Evolutionary conservation across 2,329 filamentous ascomycete genomes (phyloP), one percentile per base, ranked within the genome.

Genomic region (Massarina eburnea): DNA sequence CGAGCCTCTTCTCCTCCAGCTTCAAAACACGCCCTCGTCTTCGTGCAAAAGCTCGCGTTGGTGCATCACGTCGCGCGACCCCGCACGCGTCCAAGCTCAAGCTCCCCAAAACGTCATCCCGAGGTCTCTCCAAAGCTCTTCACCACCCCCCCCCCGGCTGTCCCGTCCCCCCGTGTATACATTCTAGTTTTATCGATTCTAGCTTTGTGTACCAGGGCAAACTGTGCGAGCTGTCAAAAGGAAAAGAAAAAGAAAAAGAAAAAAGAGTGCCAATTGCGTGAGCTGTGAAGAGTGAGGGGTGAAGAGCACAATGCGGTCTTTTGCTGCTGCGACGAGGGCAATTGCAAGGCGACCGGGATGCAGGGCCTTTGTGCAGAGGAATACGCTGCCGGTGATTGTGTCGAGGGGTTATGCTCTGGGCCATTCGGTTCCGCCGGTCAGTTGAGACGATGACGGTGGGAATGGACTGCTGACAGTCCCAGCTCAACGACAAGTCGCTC

Each of bases 401-500:
- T 55, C 62, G 22, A 67, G 72, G 61, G 53, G 55, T 48, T 76
- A 73, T 66, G 68, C 73, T 35, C 75, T 75, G 72, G 62, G 62
- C 48, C 71, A 74, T 55, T 71, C 59, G 37, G 67, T 73, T 27
- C 73, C 73, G 41, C 53, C 67, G 21, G 70, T 73, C 57, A 39
- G 64, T 61, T 18, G 5, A 34, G 8, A n/a, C 6, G 12, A 18
- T 14, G 10, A 19, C 9, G 12, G 6, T 18, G 14, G 10, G 17
- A 35, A 15, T 15, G 45, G 26, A 45, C 34, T 14, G 32, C 53
- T 65, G 39, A 61, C 48, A 15, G 27, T 26, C 21, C 18, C 47
- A 74, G 71, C 71, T 79, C 50, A 76, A 71, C 49, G 76, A 79
- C 59, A 71, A 72, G 52, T 74, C 71, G 19, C 81, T 99, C 49